A percentile compares a stretch with the other conserved stretches of the same genome.
These are phyloP conservation scores for Bremia lactucae DNA, from an alignment of 352 stramenopile species.

Conservation along the genomic window DNA sequence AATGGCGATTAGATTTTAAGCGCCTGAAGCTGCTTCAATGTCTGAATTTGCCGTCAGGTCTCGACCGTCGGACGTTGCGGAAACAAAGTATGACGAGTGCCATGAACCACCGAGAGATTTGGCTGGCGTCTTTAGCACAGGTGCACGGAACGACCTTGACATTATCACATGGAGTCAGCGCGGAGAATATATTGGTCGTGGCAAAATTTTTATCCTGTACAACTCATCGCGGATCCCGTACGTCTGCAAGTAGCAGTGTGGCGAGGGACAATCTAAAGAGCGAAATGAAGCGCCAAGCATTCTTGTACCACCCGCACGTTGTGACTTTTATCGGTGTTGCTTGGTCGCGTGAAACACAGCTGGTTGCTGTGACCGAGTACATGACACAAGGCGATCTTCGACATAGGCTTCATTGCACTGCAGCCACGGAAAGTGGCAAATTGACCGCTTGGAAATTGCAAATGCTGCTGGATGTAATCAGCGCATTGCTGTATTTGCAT, in stretches of 20 bases:
- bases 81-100: slow-evolving; percentile 21
- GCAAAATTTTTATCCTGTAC: slow-evolving; percentile 45
- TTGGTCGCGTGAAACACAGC: slow-evolving; percentile 53
- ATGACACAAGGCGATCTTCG: slow-evolving; percentile 58
- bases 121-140: slow-evolving; percentile 38
- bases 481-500: slow-evolving; percentile 57
- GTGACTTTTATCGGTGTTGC: slow-evolving; percentile 57
- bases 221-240: slow-evolving; percentile 9
- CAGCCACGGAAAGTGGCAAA: slow-evolving; percentile 25
- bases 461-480: slow-evolving; percentile 52
- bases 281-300: slow-evolving; percentile 47
- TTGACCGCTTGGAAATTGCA: slow-evolving; percentile 47
- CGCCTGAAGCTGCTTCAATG: slow-evolving; percentile 47
- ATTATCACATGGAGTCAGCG: slow-evolving; percentile 16
- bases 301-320: slow-evolving; percentile 55
- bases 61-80: slow-evolving; percentile 33
- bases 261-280: slow-evolving; percentile 44
- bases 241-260: slow-evolving; percentile 4
- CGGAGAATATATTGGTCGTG: slow-evolving; percentile 31
- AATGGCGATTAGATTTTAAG: slow-evolving; percentile 54
- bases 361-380: slow-evolving; percentile 67
- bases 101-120: slow-evolving; percentile 40
- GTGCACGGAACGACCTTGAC: slow-evolving; percentile 2
- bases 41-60: slow-evolving; percentile 32
- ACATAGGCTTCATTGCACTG: slow-evolving; percentile 51